Conservation (phyloP, 495 filamentous ascomycete species). For the Xylaria venustula region DNA sequence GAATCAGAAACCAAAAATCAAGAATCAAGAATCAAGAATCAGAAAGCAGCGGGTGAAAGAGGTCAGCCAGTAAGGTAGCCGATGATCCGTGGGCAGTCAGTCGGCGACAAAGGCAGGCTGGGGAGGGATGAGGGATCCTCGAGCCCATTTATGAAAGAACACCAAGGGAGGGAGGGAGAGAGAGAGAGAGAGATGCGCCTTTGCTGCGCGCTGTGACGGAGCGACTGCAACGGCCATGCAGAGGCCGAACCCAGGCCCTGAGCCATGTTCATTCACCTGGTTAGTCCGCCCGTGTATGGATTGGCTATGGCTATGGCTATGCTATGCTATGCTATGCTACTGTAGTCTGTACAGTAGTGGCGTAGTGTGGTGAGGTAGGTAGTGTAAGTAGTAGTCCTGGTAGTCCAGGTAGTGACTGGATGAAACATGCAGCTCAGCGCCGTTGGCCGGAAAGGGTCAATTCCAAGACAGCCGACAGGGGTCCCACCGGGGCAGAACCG, state of each 20-base stretch:
- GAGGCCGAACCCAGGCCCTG: background rate
- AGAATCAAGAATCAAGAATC: no score
- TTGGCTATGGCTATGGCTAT: no score
- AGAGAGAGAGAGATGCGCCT: background rate
- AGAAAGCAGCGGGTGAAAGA: no score
- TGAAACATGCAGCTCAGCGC: conserved; percentile 15
- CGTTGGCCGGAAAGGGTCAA: conserved; percentile 3
- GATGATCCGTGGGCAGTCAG: no score
- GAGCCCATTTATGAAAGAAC: conserved; percentile 9
- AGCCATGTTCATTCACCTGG: conserved; percentile 5
- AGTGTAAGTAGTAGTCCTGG: background rate
- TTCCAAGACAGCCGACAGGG: background rate
- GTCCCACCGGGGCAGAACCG: background rate
- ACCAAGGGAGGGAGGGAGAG: background rate
- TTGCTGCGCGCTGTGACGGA: conserved; percentile 1
- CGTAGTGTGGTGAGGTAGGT: background rate
- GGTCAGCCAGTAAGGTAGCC: no score
- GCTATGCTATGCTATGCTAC: no score
- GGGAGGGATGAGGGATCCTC: background rate
- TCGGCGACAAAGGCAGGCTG: background rate
- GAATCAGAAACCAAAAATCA: no score
- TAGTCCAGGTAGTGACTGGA: background rate
- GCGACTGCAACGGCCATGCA: conserved; percentile 13
- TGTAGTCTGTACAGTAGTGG: no score
- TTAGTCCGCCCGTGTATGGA: no score